Evolutionary conservation across 2,329 filamentous ascomycete genomes (phyloP).

Genomic region (Aschersonia sp.): DNA sequence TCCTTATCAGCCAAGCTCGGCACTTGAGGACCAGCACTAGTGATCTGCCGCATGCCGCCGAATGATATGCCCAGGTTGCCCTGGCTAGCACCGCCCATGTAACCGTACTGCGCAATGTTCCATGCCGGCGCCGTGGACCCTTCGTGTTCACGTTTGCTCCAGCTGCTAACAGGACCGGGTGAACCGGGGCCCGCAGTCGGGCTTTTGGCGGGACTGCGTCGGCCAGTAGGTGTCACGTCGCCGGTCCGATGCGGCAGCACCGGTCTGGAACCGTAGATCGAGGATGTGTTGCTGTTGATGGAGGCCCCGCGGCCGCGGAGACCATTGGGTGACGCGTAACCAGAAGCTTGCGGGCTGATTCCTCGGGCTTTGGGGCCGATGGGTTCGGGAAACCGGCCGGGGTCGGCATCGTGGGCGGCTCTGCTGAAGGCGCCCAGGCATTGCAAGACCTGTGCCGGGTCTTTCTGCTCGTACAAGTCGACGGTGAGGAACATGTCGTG

Average conservation of each 20-base stretch:
- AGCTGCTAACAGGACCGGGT: conserved; percentile 56
- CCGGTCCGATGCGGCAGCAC: conserved; percentile 36
- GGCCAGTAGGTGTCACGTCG: conserved; percentile 34
- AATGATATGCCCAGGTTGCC: conserved; percentile 90
- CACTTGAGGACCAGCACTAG: conserved; percentile 62
- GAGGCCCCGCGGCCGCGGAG: conserved; percentile 34
- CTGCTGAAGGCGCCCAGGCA: conserved; percentile 87
- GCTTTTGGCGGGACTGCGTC: conserved; percentile 49
- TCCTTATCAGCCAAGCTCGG: conserved; percentile 79
- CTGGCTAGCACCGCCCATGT: conserved; percentile 94
- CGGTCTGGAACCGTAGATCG: conserved; percentile 26
- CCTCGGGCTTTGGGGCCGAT: conserved; percentile 60
- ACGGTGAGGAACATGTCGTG: conserved; percentile 97
- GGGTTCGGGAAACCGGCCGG: conserved; percentile 54
- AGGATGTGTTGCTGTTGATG: conserved; percentile 44
- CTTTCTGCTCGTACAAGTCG: conserved; percentile 89
- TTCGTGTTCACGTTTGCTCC: conserved; percentile 79
- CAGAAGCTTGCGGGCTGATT: conserved; percentile 54
- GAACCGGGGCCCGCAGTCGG: conserved; percentile 33
- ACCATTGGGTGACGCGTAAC: conserved; percentile 31
- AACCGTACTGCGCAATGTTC: conserved; percentile 98
- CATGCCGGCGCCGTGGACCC: conserved; percentile 73
- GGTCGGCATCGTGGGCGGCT: conserved; percentile 61
- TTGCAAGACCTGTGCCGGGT: conserved; percentile 89
- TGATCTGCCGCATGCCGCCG: conserved; percentile 85